Evolutionary conservation across 2,329 filamentous ascomycete genomes (phyloP).

Genomic region (Aulographum hederae): DNA sequence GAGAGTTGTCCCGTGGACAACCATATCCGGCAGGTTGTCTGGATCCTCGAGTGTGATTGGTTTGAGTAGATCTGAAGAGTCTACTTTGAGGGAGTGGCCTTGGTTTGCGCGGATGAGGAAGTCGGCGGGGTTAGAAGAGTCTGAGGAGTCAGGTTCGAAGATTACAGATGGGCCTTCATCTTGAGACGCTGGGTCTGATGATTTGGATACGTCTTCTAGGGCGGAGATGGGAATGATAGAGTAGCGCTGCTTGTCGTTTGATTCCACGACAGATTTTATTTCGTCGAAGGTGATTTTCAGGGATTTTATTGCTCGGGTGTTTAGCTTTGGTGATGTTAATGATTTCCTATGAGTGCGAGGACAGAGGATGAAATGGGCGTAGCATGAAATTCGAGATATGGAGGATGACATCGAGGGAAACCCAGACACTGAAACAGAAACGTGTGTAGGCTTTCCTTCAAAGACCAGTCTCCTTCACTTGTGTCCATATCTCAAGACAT

Average conservation of each 20-base stretch:
- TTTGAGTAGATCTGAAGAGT: constrained; percentile 51
- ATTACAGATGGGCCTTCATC: not conserved
- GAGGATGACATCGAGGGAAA: no score
- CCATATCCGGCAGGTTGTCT: constrained; percentile 42
- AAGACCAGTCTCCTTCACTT: no score
- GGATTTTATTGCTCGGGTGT: constrained; percentile 42
- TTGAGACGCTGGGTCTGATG: constrained; percentile 6
- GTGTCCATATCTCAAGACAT: not conserved
- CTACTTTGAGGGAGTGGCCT: constrained; percentile 69
- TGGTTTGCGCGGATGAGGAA: constrained; percentile 92
- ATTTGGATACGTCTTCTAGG: constrained; percentile 6
- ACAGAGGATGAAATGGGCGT: no score
- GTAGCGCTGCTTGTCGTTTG: constrained; percentile 85
- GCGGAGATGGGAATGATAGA: constrained; percentile 41
- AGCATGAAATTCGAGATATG: no score
- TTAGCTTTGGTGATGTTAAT: constrained; percentile 33
- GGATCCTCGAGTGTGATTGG: constrained; percentile 34
- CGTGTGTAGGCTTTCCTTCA: no score
- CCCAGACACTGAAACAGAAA: no score
- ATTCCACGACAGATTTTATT: constrained; percentile 47
- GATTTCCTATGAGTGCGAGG: no score
- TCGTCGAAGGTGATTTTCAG: constrained; percentile 61
- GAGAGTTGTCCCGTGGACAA: constrained; percentile 82
- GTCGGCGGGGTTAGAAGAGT: constrained; percentile 34
- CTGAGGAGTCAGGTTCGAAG: constrained; percentile 12